Base-by-base conservation (phyloP, 2,329 filamentous ascomycete genomes). In the Myriosclerotinia duriaeana region DNA sequence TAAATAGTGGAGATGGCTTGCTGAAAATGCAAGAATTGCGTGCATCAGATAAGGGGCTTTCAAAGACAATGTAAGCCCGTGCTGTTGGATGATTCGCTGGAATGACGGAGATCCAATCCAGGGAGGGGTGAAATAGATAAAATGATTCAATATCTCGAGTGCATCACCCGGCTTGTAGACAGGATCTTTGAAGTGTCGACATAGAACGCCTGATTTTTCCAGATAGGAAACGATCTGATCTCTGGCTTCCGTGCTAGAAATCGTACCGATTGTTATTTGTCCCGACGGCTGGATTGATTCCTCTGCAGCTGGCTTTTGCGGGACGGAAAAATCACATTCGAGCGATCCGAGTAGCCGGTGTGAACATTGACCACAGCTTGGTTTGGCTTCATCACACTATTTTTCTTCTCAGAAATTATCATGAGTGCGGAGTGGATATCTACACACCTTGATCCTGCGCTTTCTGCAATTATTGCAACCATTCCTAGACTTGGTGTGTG, bases 21-120 rank as follows among this genome's bases (percentile, higher is more conserved):
- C 67, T 44, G 67, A 60, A 38, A 67, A 53, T n/a, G 65, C 60
- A 20, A 69, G 60, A 46, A 69, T 69, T 7, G 65, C 60, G 52
- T 67, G 65, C 48, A 69, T 48, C 36, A 69, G 17, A 15, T 68
- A 66, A 14, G 63, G 55, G 9, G 66, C 63, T 22, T 36, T 42
- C 11, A 66, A 38, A 22, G 36, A 38, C 30, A 68, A 34, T 7
- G 14, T 14, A 38, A 68, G 26, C 17, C 66, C 66, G 22, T 58
- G 40, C 26, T 59, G 17, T 30, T 68, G 66, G 5, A 68, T 36
- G 17, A 66, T 66, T 15, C 30, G 15, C 36, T 66, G 63, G 38
- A 40, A 68, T 5, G 26, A 17, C n/a, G 50, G 46, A 17, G 62
- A 50, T 20, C 63, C 66, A 30, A 61, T 38, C 58, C 58, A 61